Base-by-base conservation (phyloP, 345 rosid species). In the Populus davidiana region DNA sequence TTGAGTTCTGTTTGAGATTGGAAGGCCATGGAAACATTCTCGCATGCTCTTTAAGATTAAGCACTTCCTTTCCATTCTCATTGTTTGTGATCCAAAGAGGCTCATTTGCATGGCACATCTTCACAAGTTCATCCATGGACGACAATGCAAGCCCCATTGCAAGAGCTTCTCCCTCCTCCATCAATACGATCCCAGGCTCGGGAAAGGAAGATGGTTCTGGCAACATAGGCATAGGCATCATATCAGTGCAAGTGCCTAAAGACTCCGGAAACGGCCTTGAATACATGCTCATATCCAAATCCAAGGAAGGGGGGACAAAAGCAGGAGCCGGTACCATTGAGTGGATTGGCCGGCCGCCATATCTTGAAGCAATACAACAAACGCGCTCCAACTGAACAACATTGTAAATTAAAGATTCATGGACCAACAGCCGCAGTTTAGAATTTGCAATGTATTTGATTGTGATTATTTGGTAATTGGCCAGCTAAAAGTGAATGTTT, bases 141-240 rank as follows among this genome's bases (percentile, higher is more conserved):
- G 97, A 88, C 69, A 89, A 35, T 5, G 98, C 95, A 0, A 93
- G 76, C 44, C 92, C 93, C 87, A 91, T 86, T 1, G 97, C 97
- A 8, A 90, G 75, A 10, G 81, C 62, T 75, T 90, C 92, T 78
- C 94, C 97, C 62, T 89, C 93, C 59, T 90, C 97, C 85, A 85
- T 83, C 41, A 94, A 70, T 36, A 88, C 16, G 52, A 86, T 72
- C 31, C 82, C 85, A 27, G 44, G 75, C 59, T 85, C 91, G 11
- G 79, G 77, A 75, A 77, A 78, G 10, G 85, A 76, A 70, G 83
- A 75, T 10, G 84, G 66, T 73, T 82, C 87, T 0, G 88, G 83
- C 69, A 92, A 78, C 80, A 88, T 78, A 50, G 92, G 88, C 79
- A 82, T 71, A 6, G 89, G 79, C 87, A 89, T 84, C 84, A 89